Evolutionary conservation across 2,329 filamentous ascomycete genomes (phyloP).

Genomic region (Ceratocystis albifundus): DNA sequence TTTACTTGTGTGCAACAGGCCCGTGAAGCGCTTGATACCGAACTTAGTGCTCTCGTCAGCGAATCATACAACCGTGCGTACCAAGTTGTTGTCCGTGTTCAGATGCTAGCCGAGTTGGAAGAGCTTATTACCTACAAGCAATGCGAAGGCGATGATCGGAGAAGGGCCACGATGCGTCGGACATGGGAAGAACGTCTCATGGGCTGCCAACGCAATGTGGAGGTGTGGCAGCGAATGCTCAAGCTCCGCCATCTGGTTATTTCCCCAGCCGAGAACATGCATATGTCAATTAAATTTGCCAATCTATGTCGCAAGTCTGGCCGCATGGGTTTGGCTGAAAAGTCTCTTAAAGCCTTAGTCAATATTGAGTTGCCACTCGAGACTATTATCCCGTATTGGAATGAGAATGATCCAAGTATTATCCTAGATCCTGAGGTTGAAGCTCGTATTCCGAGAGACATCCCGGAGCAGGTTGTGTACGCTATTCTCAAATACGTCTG

Average conservation of each 20-base stretch:
- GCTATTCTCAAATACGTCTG: conserved; percentile 97
- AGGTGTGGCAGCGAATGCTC: conserved; percentile 97
- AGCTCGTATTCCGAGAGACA: conserved; percentile 32
- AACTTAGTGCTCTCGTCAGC: conserved; percentile 89
- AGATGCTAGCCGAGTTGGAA: conserved; percentile 97
- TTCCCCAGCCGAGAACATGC: conserved; percentile 81
- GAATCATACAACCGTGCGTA: conserved; percentile 98
- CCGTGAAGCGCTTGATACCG: conserved; percentile 84
- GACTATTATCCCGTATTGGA: conserved; percentile 49
- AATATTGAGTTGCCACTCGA: conserved; percentile 55
- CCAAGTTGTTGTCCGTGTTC: conserved; percentile 91
- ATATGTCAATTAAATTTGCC: conserved; percentile 99
- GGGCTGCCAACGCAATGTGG: conserved; percentile 91
- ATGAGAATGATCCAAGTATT: conserved; percentile 29
- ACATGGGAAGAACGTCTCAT: conserved; percentile 95
- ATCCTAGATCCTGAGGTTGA: conserved; percentile 24
- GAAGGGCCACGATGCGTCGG: conserved; percentile 77
- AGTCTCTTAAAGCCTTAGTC: conserved; percentile 84
- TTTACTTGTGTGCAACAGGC: conserved; percentile 82
- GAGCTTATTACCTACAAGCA: conserved; percentile 98
- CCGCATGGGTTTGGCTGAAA: conserved; percentile 87
- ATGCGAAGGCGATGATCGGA: conserved; percentile 65
- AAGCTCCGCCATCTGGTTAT: conserved; percentile 89
- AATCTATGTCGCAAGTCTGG: conserved; percentile 96
- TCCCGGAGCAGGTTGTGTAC: conserved; percentile 73